Base-by-base conservation (phyloP, 2,329 filamentous ascomycete species). In the Alternaria tenuissima region DNA sequence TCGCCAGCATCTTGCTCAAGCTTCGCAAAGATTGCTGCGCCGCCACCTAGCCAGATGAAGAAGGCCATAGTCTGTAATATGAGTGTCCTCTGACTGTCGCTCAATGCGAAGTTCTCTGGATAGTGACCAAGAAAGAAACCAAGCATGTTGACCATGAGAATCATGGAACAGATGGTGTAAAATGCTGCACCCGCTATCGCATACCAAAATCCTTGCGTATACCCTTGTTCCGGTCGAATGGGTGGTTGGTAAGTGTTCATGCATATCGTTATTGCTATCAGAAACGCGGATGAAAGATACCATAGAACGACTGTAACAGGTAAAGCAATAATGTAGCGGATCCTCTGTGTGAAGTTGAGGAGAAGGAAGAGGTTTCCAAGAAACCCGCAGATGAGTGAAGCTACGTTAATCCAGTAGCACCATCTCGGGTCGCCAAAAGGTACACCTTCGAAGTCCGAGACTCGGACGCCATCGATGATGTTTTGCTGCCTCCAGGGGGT, bases 21-120 rank as follows among this genome's bases (percentile, higher is more conserved):
- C 2, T 81, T 82, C 6, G 88, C 87, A 72, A 95, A 97, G 0
- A 96, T 80, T 0, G 89, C 86, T 0, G 90, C 92, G 1, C 94
- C 94, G 2, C 93, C 79, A 0, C 91, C 88, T 0, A 97, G 81
- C 82, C 95, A 97, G 48, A 92, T 80, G 52, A 96, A 89, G 73
- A 96, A 92, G 56, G 91, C 82, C 78, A 96, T 96, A 1, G 93
- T 96, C 78, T 97, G 94, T 28, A 97, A 80, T 83, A 97, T 97
- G 22, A 97, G 81, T 0, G 92, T 97, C 9, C 94, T 87, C 77
- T 97, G 94, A 62, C 90, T 90, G 54, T 89, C 87, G 0, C 91
- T 94, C 24, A 97, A 83, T 4, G 85, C 82, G 67, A 97, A 97
- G 70, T 93, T 89, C 67, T 92, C 90, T 7, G 85, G 85, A 70